Base-by-base conservation (phyloP, 495 filamentous ascomycete genomes). In the Aeminium ludgeri region DNA sequence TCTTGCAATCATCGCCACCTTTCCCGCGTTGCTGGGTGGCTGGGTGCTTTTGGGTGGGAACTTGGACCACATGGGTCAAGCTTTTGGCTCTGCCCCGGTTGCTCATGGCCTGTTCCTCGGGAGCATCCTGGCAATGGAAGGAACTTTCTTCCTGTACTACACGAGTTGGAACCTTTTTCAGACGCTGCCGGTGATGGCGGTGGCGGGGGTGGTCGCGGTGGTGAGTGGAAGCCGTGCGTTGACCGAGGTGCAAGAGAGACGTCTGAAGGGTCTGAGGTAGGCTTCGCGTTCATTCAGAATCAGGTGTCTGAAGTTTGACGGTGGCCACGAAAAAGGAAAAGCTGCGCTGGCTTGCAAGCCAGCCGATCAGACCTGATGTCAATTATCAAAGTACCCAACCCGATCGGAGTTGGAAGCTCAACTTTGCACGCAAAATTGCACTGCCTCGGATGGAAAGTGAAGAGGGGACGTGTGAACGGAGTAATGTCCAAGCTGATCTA, bases 71-170 rank as follows among this genome's bases (percentile, higher is more conserved):
- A 61, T 91, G 3, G 58, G 76, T 27, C 72, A 76, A 41, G 86
- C 86, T 17, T 59, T 92, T 35, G 59, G 71, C 36, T 65, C 65
- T 16, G 79, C 82, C 5, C 86, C 86, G 32, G 44, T 93, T 16
- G 71, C 84, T 7, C 85, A 96, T 54, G 64, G 72, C 30, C 53
- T 80, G 32, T 94, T 95, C 62, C 77, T 87, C 45, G 78, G 76
- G 30, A 89, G 83, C 7, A 73, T 97, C 44, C 28, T 93, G 19
- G 72, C 75, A 10, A 76, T 97, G 65, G 89, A 97, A 60, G 80
- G 72, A 6, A 73, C 93, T 49, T 96, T 96, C 64, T 86, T 86
- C 68, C 59, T 93, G 58, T 97, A 97, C 68, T 97, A 95, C 57
- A 80, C 70, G 23, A 78, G 63, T 50, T 96, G 87, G 89, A 94